A percentile compares a stretch with the other conserved stretches of the same genome.
Conservation (phyloP, 108 stramenopile species). For the Heterococcus sp. region DNA sequence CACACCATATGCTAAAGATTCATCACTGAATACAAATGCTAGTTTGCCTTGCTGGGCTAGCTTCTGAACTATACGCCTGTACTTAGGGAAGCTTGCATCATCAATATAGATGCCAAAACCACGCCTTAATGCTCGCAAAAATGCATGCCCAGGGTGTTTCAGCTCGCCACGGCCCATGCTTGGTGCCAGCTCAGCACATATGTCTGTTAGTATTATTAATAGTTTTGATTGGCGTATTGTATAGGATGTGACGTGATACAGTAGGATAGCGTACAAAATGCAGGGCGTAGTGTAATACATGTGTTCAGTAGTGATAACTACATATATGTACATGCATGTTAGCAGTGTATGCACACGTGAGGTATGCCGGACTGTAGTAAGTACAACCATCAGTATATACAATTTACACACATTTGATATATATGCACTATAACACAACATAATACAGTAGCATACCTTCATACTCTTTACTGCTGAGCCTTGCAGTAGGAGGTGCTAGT, state of each 20-base stretch:
- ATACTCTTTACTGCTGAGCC: constrained; percentile 70
- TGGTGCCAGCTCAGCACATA: constrained; percentile 79
- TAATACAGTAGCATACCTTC: no score
- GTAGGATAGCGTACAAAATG: no score
- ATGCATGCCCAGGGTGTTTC: constrained; percentile 82
- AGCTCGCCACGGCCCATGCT: constrained; percentile 70
- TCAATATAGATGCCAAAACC: constrained; percentile 97
- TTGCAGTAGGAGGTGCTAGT: constrained; percentile 79
- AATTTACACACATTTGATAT: no score
- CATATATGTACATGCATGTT: no score
- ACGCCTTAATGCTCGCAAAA: constrained; percentile 91
- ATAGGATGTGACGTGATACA: not conserved
- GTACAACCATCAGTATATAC: no score
- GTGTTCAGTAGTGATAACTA: no score
- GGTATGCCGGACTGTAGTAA: no score
- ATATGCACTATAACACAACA: no score
- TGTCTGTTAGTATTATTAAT: no score
- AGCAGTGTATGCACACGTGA: no score
- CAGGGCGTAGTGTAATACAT: no score
- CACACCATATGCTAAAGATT: constrained; percentile 96
- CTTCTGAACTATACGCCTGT: constrained; percentile 93
- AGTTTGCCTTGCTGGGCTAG: constrained; percentile 95
- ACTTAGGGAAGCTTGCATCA: constrained; percentile 92
- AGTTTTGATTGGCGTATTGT: no score
- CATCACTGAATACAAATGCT: constrained; percentile 95